phyloP scores from a whole-genome alignment of 345 rosid genomes.

The Hirschfeldia incana region DNA sequence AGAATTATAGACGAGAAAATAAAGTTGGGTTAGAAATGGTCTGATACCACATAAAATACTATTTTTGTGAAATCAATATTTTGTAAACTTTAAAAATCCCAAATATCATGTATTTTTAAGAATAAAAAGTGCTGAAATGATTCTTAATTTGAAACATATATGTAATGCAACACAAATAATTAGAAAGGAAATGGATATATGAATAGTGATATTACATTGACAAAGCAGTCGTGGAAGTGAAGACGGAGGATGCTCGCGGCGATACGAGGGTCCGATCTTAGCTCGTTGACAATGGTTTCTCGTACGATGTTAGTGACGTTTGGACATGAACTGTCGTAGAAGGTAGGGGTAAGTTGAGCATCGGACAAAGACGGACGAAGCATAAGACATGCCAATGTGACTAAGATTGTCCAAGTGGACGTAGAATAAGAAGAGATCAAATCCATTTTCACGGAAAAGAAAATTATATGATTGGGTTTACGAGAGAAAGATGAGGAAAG shows the following conservation, averaged over 20 bases:
- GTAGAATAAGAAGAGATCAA: background rate
- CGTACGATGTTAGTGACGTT: conserved; percentile 49
- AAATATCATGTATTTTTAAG: background rate
- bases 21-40: too few relatives aligned
- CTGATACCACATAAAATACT: background rate
- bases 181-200: background rate
- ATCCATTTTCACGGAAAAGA: conserved; percentile 16
- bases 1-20: too few relatives aligned
- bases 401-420: conserved; percentile 27
- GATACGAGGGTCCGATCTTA: conserved; percentile 48
- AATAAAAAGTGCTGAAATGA: background rate
- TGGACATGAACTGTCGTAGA: conserved; percentile 56
- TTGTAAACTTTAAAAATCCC: background rate
- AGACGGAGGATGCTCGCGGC: conserved; percentile 62
- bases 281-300: conserved; percentile 46
- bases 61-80: background rate
- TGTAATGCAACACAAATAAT: background rate
- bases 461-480: background rate
- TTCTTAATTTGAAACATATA: background rate
- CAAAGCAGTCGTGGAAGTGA: conserved; percentile 70
- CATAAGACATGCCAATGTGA: conserved; percentile 35
- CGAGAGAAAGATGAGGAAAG: conserved; percentile 12
- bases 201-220: conserved; percentile 40
- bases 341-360: conserved; percentile 49
- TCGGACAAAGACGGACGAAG: conserved; percentile 19